phyloP scores from a whole-genome alignment of 495 filamentous ascomycete species.

The Neurospora sp. region DNA sequence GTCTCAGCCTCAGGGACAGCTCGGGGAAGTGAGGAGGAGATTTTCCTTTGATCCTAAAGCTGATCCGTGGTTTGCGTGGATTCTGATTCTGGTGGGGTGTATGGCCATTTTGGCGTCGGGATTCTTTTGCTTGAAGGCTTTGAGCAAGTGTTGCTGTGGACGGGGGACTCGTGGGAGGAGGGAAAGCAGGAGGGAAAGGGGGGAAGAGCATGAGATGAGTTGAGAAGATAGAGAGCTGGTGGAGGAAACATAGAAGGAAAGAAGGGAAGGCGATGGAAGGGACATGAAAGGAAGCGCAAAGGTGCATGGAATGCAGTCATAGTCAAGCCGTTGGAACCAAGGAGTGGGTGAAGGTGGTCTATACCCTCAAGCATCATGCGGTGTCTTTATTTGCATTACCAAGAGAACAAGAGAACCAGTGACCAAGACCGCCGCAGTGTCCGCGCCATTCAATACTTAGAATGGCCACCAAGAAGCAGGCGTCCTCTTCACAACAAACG shows the following conservation, averaged over 20 bases:
- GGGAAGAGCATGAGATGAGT: not conserved
- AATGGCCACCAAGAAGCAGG: not conserved
- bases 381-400: not conserved
- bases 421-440: not conserved
- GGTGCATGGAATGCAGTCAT: not conserved
- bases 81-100: not conserved
- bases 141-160: not conserved
- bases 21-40: no score
- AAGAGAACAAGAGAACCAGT: not conserved
- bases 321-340: not conserved
- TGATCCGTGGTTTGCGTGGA: not conserved
- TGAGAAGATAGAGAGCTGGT: not conserved
- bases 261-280: not conserved
- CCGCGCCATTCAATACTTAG: not conserved
- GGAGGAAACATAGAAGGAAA: not conserved
- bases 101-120: not conserved
- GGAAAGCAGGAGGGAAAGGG: not conserved
- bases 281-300: not conserved
- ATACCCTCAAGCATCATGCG: not conserved
- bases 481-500: constrained; percentile 34
- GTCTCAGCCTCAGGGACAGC: no score
- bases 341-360: not conserved
- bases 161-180: no score
- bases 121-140: not conserved
- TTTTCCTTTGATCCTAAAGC: not conserved